Evolutionary conservation across 176 grass and related monocot genomes (phyloP).

Genomic region (Alopecurus myosuroides): DNA sequence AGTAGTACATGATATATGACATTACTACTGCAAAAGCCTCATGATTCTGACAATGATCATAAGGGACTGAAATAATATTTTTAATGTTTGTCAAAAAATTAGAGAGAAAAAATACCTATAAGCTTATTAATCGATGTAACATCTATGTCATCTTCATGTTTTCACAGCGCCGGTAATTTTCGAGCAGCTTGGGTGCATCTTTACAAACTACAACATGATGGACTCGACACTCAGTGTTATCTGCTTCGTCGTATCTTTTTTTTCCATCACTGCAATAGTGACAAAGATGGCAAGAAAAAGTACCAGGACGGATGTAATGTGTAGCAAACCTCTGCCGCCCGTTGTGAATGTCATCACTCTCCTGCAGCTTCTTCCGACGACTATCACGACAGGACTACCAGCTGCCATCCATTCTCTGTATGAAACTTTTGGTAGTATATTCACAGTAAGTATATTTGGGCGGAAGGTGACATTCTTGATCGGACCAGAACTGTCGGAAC

Average conservation of each 20-base stretch:
- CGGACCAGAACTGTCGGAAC: conserved; percentile 24
- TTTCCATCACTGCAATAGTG: background rate
- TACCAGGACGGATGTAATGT: background rate
- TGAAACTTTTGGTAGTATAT: conserved; percentile 26
- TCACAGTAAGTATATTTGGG: conserved; percentile 29
- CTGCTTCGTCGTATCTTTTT: background rate
- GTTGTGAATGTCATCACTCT: background rate
- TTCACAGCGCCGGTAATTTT: too few species aligned
- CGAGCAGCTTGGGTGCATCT: too few species aligned
- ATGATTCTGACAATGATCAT: too few species aligned
- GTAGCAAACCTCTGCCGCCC: background rate
- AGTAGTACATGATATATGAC: too few species aligned
- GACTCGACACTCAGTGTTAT: background rate
- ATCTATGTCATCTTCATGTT: too few species aligned
- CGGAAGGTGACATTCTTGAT: conserved; percentile 38
- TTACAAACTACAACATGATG: background rate
- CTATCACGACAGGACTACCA: conserved; percentile 21
- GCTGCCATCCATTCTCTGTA: conserved; percentile 20
- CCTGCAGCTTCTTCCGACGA: background rate
- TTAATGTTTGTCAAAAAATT: too few species aligned
- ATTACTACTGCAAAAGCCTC: too few species aligned
- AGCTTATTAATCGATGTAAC: too few species aligned
- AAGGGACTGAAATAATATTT: too few species aligned
- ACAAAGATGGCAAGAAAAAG: background rate
- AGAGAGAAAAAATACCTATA: too few species aligned